A percentile compares a stretch with the other conserved stretches of the same genome.
Evolutionary conservation across 139 green algal genomes (phyloP).

Genomic region (Deuterostichococcus epilithicus): DNA sequence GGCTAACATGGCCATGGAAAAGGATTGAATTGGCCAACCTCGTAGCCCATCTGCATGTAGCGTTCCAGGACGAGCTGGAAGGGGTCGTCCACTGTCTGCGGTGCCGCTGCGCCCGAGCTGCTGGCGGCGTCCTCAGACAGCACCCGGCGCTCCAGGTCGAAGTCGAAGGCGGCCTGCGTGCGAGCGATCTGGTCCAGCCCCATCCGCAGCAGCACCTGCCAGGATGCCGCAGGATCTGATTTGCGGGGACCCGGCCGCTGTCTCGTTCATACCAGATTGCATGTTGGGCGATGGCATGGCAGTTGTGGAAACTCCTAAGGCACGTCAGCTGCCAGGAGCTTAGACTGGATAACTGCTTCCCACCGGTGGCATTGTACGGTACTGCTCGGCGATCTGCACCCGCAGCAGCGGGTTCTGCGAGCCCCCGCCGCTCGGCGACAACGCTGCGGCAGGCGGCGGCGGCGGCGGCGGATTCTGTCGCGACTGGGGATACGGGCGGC

Average conservation of each 20-base stretch:
- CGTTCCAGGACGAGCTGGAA: background rate
- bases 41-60: slow-evolving; percentile 6
- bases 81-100: background rate
- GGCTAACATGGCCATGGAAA: no score
- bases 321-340: no score
- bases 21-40: background rate
- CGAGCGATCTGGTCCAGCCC: background rate
- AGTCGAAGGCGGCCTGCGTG: background rate
- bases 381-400: slow-evolving; percentile 1
- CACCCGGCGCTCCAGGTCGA: background rate
- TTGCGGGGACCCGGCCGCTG: no score
- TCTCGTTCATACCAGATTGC: no score
- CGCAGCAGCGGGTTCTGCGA: slow-evolving; percentile 5
- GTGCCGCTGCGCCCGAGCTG: background rate
- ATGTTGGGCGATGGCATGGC: no score
- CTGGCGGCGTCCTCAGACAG: background rate
- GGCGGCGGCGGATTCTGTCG: background rate
- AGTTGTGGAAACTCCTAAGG: no score
- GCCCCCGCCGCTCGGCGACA: no score
- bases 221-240: no score
- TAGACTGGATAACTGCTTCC: no score
- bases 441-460: background rate
- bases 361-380: slow-evolving; percentile 4
- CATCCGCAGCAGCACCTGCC: background rate
- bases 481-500: no score